phyloP scores from a whole-genome alignment of 345 rosid genomes.

The Melaleuca quinquenervia region DNA sequence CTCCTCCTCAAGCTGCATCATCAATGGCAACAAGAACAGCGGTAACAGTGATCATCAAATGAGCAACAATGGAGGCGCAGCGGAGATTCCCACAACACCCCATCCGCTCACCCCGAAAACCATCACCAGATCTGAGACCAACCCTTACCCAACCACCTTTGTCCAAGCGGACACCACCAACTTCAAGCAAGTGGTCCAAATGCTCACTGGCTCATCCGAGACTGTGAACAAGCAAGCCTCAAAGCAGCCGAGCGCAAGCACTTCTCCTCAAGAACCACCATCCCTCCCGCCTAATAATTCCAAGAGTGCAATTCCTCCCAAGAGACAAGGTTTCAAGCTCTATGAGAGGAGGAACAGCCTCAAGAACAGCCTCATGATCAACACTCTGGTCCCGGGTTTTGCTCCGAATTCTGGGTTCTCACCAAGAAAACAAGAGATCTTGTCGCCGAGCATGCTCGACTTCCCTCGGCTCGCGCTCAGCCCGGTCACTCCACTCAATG shows the following conservation, averaged over 20 bases:
- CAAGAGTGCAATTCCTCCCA: conserved; percentile 54
- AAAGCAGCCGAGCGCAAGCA: conserved; percentile 8
- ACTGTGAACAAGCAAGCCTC: conserved; percentile 50
- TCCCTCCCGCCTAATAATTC: conserved; percentile 6
- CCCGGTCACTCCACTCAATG: conserved; percentile 73
- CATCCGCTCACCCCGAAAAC: conserved; percentile 40
- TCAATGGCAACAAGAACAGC: conserved; percentile 8
- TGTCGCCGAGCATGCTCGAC: conserved; percentile 90
- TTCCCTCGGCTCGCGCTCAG: conserved; percentile 86
- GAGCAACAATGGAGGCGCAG: conserved; percentile 25
- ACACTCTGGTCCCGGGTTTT: conserved; percentile 46
- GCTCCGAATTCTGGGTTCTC: conserved; percentile 32
- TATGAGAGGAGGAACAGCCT: conserved; percentile 79
- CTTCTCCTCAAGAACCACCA: conserved; percentile 29
- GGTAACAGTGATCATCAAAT: not conserved
- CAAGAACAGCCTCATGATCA: conserved; percentile 81
- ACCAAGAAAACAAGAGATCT: conserved; percentile 59
- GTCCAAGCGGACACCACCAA: conserved; percentile 82
- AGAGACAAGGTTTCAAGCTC: conserved; percentile 67
- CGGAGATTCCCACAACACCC: conserved; percentile 16
- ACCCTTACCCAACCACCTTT: conserved; percentile 92
- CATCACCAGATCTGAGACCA: conserved; percentile 82
- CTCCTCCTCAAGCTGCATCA: not conserved
- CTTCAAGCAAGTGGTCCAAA: conserved; percentile 93
- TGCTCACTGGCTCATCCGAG: conserved; percentile 80